Conservation (phyloP, 371 early-diverging fungal genomes). For the Mortierella sp. region DNA sequence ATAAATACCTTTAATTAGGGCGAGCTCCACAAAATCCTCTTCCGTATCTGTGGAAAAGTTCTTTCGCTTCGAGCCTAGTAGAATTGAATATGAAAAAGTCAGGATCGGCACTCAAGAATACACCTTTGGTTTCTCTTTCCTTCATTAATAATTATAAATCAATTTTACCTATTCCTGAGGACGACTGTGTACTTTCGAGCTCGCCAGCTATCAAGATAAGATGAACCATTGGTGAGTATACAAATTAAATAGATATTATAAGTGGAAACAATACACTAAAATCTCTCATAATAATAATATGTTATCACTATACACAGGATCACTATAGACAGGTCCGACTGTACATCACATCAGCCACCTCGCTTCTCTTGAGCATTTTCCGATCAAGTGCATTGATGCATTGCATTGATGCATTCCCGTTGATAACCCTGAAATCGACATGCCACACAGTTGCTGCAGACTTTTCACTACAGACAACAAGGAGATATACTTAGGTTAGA, state of each 20-base stretch:
- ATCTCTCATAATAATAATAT: no score
- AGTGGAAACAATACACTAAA: background rate
- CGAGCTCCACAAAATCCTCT: background rate
- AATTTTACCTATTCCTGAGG: slow-evolving; percentile 13
- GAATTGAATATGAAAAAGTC: slow-evolving; percentile 18
- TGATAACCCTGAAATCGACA: slow-evolving; percentile 15
- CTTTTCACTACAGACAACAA: slow-evolving; percentile 8
- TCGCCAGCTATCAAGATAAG: slow-evolving; percentile 17
- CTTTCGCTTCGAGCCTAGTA: slow-evolving; percentile 18
- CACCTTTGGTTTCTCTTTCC: slow-evolving; percentile 12
- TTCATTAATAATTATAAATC: slow-evolving; percentile 4
- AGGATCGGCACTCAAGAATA: slow-evolving; percentile 15
- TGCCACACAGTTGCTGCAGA: background rate
- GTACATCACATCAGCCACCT: slow-evolving; percentile 20
- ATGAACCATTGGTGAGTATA: slow-evolving; percentile 11
- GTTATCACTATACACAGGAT: no score
- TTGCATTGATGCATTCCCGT: slow-evolving; percentile 5
- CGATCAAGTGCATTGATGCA: background rate
- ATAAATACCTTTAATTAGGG: no score
- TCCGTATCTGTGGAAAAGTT: slow-evolving; percentile 1
- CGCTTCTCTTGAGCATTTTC: slow-evolving; percentile 7
- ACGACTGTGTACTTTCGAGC: slow-evolving; percentile 12
- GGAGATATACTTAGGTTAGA: slow-evolving; percentile 1
- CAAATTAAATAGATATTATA: background rate
- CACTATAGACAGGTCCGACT: no score